Evolutionary conservation across 495 filamentous ascomycete genomes (phyloP).

Genomic region (Cercophora scortea): DNA sequence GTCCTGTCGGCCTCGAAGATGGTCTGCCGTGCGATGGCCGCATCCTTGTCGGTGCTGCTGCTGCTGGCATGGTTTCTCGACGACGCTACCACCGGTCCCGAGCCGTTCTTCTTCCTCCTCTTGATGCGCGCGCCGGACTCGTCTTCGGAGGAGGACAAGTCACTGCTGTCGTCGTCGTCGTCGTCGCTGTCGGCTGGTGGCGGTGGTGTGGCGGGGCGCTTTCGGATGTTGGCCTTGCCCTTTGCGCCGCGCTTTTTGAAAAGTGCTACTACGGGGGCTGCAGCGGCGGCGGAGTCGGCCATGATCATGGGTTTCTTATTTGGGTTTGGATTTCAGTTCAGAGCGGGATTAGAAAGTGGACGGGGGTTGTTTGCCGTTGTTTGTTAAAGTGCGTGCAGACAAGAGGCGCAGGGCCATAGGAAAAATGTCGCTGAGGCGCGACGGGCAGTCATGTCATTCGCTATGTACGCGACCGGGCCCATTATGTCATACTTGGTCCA

Average conservation of each 20-base stretch:
- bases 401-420: not conserved
- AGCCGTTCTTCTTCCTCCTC: constrained; percentile 58
- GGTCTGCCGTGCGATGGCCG: constrained; percentile 29
- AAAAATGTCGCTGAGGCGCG: not conserved
- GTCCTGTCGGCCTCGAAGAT: constrained; percentile 54
- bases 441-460: too few relatives aligned
- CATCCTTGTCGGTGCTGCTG: constrained; percentile 21
- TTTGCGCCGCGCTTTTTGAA: constrained; percentile 87
- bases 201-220: constrained; percentile 75
- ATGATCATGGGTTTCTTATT: not conserved
- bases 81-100: constrained; percentile 13
- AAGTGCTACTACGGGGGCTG: constrained; percentile 48
- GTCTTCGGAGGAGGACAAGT: constrained; percentile 71
- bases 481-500: too few relatives aligned
- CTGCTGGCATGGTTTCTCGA: constrained; percentile 33
- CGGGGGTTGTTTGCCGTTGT: too few relatives aligned
- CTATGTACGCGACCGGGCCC: too few relatives aligned
- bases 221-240: constrained; percentile 69
- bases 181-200: constrained; percentile 41
- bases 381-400: not conserved
- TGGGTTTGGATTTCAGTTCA: not conserved
- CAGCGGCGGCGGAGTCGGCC: constrained; percentile 19
- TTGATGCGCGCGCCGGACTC: constrained; percentile 68
- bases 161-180: constrained; percentile 43
- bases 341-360: too few relatives aligned